Base-by-base conservation (phyloP, 2,329 filamentous ascomycete genomes). In the Epichloe typhina region DNA sequence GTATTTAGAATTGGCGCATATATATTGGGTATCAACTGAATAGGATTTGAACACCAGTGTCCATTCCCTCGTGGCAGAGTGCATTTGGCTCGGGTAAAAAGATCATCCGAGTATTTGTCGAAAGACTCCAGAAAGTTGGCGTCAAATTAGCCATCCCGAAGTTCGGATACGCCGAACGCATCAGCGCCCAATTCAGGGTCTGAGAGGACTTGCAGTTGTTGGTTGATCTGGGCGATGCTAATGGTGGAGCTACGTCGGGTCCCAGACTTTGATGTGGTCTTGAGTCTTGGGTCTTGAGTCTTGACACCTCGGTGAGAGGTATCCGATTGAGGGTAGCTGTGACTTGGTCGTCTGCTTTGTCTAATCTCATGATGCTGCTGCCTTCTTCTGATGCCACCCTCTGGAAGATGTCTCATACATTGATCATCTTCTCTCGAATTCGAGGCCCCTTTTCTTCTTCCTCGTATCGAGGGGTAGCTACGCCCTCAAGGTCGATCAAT, bases 121-220 rank as follows among this genome's bases (percentile, higher is more conserved):
- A 67, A 61, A 1, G 71, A 69, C 43, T 69, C 69, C n/a, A 71
- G 57, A 53, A 75, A 79, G 38, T 69, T 55, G 35, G 70, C 71
- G 53, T 74, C 72, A 49, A 74, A 74, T 59, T 73, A 73, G 49
- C 70, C 68, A 55, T 74, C 72, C 35, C 72, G 63, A 17, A 66
- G 56, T 58, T 75, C 72, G 5, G 59, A 59, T 31, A 74, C 61
- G 26, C 70, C 71, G 54, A 72, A 72, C 2, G 68, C 69, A 38
- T 70, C 63, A 35, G 62, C 62, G 33, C 66, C 64, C 11, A 69
- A 58, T 42, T 65, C 63, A 19, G 64, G 58, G 36, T 64, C 61
- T 2, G 61, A 60, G 17, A 67, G 58, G 17, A 69, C 62, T 50
- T 65, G 56, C 23, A 26, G 2, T 26, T 26, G 23, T 26, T 26